A percentile compares a stretch with the other conserved stretches of the same genome.
Evolutionary conservation across 805 yeast genomes (phyloP).

Genomic region (Priceomyces medius): DNA sequence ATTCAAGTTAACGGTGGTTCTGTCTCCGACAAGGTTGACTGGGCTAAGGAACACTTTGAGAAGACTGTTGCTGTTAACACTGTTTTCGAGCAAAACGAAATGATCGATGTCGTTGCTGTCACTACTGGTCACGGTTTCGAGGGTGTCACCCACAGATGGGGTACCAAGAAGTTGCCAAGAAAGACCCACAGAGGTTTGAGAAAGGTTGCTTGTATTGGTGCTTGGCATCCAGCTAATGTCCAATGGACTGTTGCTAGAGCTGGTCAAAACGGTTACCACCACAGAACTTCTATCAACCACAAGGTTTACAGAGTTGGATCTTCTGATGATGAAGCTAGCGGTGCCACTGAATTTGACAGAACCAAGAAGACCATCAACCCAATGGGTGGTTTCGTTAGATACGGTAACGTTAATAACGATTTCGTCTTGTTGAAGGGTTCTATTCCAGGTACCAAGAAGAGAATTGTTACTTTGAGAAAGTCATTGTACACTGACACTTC

Average conservation of each 20-base stretch:
- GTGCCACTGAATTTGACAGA: constrained; percentile 98
- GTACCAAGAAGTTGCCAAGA: constrained; percentile 99
- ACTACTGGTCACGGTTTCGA: constrained; percentile 99
- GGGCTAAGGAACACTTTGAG: constrained; percentile 99
- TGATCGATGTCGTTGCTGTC: constrained; percentile 97
- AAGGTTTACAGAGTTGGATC: constrained; percentile 99
- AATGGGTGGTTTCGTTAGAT: constrained; percentile 99
- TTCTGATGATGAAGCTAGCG: constrained; percentile 91
- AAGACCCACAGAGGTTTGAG: constrained; percentile 99
- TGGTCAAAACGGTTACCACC: constrained; percentile 99
- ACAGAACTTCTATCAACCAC: constrained; percentile 99
- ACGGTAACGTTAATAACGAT: constrained; percentile 98
- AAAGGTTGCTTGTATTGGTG: constrained; percentile 99
- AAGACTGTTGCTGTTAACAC: constrained; percentile 95
- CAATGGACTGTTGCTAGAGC: constrained; percentile 99
- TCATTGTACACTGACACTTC: constrained; percentile 96
- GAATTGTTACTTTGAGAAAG: constrained; percentile 98
- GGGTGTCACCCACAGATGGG: constrained; percentile 99
- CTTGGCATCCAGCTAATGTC: constrained; percentile 99
- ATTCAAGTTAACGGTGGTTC: constrained; percentile 99
- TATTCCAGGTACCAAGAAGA: constrained; percentile 99
- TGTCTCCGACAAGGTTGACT: constrained; percentile 92
- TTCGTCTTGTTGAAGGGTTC: constrained; percentile 97
- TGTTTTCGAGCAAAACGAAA: constrained; percentile 98
- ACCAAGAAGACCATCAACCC: constrained; percentile 99